These are phyloP conservation scores for Cordia subcordata DNA, from an alignment of 257 asterid species.

Conservation along the genomic window DNA sequence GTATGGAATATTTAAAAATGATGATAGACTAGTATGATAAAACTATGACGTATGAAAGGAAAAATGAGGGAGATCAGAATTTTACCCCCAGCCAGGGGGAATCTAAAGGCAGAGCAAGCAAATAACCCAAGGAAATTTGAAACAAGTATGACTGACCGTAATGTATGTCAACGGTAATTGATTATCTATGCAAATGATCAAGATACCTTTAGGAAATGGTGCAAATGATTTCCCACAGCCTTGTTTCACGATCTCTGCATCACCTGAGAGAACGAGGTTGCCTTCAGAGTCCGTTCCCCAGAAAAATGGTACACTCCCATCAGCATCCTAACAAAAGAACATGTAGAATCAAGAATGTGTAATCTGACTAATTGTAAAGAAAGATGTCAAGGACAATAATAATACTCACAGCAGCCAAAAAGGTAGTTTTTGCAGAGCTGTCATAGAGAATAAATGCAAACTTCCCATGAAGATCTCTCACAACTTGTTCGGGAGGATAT, in stretches of 20 bases:
- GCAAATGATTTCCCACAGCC: constrained; percentile 4
- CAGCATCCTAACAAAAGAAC: not conserved
- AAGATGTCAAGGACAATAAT: no score
- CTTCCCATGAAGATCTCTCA: constrained; percentile 80
- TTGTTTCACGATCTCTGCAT: constrained; percentile 2
- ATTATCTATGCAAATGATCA: not conserved
- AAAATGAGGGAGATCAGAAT: no score
- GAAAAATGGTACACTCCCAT: not conserved
- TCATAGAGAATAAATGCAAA: constrained; percentile 78
- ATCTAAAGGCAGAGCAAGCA: no score
- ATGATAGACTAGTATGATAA: no score
- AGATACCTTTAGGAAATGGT: constrained; percentile 2
- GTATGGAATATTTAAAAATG: no score
- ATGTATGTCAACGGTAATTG: not conserved
- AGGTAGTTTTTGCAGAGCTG: constrained; percentile 37
- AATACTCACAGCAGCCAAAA: not conserved
- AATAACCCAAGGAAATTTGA: no score
- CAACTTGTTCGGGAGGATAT: constrained; percentile 91
- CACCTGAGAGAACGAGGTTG: not conserved
- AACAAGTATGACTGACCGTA: no score
- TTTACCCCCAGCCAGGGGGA: no score
- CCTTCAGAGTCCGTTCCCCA: not conserved
- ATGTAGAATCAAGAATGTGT: not conserved
- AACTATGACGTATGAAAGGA: no score
- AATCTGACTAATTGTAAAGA: not conserved